Percentiles rank a stretch among this genome's conserved stretches.
These are phyloP conservation scores for Dryas drummondii DNA, from an alignment of 306 rosid species.

Conservation along the genomic window DNA sequence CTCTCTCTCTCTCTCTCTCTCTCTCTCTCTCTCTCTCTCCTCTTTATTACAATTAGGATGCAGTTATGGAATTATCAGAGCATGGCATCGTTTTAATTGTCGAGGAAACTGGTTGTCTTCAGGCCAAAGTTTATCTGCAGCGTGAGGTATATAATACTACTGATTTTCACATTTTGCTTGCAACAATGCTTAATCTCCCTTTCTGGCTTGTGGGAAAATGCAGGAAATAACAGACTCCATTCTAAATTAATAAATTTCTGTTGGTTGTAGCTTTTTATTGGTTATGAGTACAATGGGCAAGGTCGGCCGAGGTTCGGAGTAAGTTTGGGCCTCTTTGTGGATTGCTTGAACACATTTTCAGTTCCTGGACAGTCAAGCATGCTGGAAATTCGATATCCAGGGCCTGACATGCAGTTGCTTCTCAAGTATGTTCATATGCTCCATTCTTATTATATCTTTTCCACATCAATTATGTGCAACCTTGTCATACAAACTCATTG, in stretches of 20 bases:
- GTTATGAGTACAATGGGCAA: conserved; percentile 70
- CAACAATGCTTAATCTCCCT: neutral
- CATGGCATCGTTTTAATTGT: conserved; percentile 88
- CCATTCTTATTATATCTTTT: neutral
- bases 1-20: too few relatives aligned
- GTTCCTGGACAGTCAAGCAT: conserved; percentile 61
- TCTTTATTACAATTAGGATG: conserved; percentile 42
- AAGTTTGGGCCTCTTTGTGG: conserved; percentile 79
- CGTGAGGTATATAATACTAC: conserved; percentile 52
- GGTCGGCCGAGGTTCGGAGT: conserved; percentile 88
- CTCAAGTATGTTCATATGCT: conserved; percentile 55
- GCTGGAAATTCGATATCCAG: conserved; percentile 81
- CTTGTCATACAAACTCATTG: neutral
- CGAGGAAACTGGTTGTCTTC: conserved; percentile 82
- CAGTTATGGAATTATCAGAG: conserved; percentile 76
- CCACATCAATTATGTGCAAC: neutral
- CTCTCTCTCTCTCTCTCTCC: too few relatives aligned
- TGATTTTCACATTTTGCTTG: neutral
- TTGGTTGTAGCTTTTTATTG: conserved; percentile 58
- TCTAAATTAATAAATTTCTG: neutral
- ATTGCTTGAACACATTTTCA: conserved; percentile 81
- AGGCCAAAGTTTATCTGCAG: conserved; percentile 94
- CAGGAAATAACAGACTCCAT: neutral
- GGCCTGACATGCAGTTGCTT: conserved; percentile 93
- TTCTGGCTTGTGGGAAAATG: neutral